Percentiles rank a stretch among this genome's conserved stretches.
Conservation (phyloP, 257 asterid genomes). For the Solanum commersonii region DNA sequence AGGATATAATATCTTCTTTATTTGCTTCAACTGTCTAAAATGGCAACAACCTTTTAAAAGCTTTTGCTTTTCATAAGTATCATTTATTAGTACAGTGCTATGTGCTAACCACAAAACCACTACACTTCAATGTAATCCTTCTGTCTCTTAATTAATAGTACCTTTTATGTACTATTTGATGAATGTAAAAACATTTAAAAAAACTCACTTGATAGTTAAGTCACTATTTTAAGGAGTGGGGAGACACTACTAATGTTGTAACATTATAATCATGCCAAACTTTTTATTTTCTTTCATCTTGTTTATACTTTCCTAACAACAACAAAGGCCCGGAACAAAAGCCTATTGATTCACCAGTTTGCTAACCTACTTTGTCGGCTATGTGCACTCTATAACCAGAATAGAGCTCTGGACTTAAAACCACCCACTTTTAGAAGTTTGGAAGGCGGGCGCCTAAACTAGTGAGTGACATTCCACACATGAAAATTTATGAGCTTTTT, state of each 20-base stretch:
- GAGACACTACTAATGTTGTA: slow-evolving; percentile 5
- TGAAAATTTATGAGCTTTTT: slow-evolving; percentile 27
- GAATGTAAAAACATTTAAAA: not conserved
- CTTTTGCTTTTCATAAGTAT: not conserved
- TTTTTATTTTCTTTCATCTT: not conserved
- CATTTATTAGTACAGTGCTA: not conserved
- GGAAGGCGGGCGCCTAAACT: not conserved
- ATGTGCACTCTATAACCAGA: not conserved
- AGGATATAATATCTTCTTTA: not conserved
- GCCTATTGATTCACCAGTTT: not conserved
- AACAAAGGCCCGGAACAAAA: not conserved
- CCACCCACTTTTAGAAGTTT: not conserved
- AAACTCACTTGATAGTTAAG: slow-evolving; percentile 9
- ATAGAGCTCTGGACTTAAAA: not conserved
- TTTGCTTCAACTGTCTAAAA: not conserved
- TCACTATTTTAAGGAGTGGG: slow-evolving; percentile 28
- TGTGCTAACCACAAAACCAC: not conserved
- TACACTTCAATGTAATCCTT: not conserved
- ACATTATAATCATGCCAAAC: slow-evolving; percentile 3
- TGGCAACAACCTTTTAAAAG: not conserved
- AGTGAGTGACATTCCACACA: slow-evolving; percentile 8
- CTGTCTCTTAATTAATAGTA: not conserved
- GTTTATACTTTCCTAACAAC: not conserved
- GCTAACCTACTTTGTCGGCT: not conserved
- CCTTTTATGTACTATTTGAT: not conserved